Percentiles rank a stretch among this genome's conserved stretches.
These are phyloP conservation scores for Colletotrichum sp. DNA, from an alignment of 2,329 filamentous ascomycete genomes.

Conservation along the genomic window DNA sequence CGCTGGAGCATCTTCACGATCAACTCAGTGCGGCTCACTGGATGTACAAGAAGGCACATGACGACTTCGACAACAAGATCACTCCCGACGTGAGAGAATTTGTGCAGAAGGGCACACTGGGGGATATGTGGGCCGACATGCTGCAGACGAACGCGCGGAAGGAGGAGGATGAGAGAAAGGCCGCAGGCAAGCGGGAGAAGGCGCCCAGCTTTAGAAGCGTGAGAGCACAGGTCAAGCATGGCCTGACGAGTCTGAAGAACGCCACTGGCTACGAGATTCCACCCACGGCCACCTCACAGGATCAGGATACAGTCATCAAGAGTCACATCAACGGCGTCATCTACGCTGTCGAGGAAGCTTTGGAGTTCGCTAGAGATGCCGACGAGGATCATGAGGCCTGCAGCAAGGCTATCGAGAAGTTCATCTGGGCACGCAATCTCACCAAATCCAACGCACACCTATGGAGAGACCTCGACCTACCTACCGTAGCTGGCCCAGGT, in stretches of 20 bases:
- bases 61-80: not conserved
- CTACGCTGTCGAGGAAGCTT: not conserved
- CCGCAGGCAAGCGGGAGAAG: not conserved
- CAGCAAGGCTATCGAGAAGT: not conserved
- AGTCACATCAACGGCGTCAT: not conserved
- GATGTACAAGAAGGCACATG: not conserved
- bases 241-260: not conserved
- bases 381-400: not conserved
- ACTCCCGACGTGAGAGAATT: not conserved
- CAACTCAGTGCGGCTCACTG: conserved; percentile 5
- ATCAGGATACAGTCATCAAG: not conserved
- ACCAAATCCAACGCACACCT: not conserved
- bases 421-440: not conserved
- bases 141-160: not conserved
- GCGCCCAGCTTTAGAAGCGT: not conserved
- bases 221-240: not conserved
- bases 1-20: not conserved
- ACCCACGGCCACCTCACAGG: not conserved
- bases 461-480: not conserved
- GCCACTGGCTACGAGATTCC: not conserved
- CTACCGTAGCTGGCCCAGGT: not conserved
- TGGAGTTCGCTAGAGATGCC: not conserved
- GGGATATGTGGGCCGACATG: conserved; percentile 4
- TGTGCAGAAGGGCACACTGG: not conserved
- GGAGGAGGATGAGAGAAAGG: not conserved